A percentile compares a stretch with the other conserved stretches of the same genome.
Evolutionary conservation across 2,329 filamentous ascomycete genomes (phyloP).

Genomic region (Nemania serpens): DNA sequence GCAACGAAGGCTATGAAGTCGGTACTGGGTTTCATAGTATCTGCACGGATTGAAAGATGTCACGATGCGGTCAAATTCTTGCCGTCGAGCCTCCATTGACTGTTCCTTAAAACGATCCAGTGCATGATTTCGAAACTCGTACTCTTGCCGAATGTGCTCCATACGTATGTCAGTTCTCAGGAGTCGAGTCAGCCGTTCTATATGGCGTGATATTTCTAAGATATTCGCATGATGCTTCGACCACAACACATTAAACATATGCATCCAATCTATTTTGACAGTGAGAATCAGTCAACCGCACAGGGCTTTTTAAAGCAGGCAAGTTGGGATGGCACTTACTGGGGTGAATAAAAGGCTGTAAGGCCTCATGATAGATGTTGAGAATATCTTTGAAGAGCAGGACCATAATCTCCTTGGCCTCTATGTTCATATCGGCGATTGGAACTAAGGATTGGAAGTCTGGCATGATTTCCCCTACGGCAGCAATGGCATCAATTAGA

Average conservation of each 20-base stretch:
- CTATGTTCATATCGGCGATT: slow-evolving; percentile 34
- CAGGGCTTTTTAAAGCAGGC: background rate
- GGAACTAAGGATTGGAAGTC: slow-evolving; percentile 31
- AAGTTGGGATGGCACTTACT: background rate
- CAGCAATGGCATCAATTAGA: slow-evolving; percentile 30
- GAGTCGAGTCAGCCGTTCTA: slow-evolving; percentile 25
- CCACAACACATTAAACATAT: slow-evolving; percentile 41
- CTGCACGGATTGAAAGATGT: background rate
- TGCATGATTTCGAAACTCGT: slow-evolving; percentile 22
- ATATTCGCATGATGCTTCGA: slow-evolving; percentile 35
- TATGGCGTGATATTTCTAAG: slow-evolving; percentile 17
- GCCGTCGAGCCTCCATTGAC: slow-evolving; percentile 8
- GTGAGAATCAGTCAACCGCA: background rate
- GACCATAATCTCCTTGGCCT: slow-evolving; percentile 36
- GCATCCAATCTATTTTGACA: slow-evolving; percentile 32
- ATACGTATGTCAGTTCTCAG: slow-evolving; percentile 28
- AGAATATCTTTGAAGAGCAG: slow-evolving; percentile 46
- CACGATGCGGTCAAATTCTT: slow-evolving; percentile 6
- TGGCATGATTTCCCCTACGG: slow-evolving; percentile 37
- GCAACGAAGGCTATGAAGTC: background rate
- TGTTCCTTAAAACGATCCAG: slow-evolving; percentile 17
- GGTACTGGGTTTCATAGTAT: background rate
- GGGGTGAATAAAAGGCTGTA: background rate
- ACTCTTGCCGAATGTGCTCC: slow-evolving; percentile 29
- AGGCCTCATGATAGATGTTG: slow-evolving; percentile 42